Base-by-base conservation (phyloP, 768 basidiomycete genomes). In the Leccinum pellstonianum region DNA sequence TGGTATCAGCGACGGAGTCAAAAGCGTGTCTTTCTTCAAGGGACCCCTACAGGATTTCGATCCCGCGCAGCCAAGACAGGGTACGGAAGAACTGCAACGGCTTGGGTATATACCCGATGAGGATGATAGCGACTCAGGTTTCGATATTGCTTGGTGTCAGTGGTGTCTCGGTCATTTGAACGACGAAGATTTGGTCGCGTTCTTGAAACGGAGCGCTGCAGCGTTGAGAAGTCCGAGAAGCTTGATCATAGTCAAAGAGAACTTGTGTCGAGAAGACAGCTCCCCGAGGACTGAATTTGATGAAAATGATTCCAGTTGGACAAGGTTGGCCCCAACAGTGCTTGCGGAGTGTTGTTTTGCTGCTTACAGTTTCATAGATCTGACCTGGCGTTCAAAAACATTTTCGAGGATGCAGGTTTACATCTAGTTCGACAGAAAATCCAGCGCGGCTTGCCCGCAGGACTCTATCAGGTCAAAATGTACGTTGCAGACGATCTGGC, bases 141-240 rank as follows among this genome's bases (percentile, higher is more conserved):
- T 94, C 74, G 96, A 99, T 73, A 83, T 95, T 55, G 83, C 96
- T 58, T 95, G 93, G 95, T 93, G 92, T 67, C 96, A 99, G 73
- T 98, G 96, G 96, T 96, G 95, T 77, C 81, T 98, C 15, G 91
- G 93, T 2, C 91, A 95, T 77, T 80, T 97, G 59, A 83, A 79
- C 56, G 86, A 95, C 70, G 68, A 70, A 8, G 91, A 96, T 70
- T 82, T 98, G 23, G 81, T 93, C 27, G 72, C 76, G 2, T 98
- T 98, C 76, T 80, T 98, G 64, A 77, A 80, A 64, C 79, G 86
- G 51, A 81, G 87, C 61, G 79, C 80, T 51, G 76, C 74, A 3
- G 85, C 93, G 0, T 71, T 98, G 58, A 79, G 86, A n/a, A 57
- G 66, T 35, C 73, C 68, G 2, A 66, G 73, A 46, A 86, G 88